Percentiles rank a stretch among this genome's conserved stretches.
Conservation (phyloP, 441 rosid genomes). For the Gossypium gossypioides region DNA sequence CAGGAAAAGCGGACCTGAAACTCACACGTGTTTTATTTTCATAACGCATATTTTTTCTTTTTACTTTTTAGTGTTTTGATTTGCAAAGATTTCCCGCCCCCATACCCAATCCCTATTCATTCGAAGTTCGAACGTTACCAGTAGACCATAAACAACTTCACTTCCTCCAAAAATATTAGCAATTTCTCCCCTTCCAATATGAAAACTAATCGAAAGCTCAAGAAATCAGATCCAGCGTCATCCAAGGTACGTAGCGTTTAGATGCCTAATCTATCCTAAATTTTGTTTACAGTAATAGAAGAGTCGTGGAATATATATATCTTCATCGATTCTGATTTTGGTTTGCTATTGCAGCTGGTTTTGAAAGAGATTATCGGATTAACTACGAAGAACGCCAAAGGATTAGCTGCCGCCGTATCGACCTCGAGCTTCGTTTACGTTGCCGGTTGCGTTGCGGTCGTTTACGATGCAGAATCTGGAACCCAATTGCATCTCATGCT, state of each 20-base stretch:
- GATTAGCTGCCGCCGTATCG: constrained; percentile 43
- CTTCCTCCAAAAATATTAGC: not conserved
- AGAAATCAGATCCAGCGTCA: constrained; percentile 34
- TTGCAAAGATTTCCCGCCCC: constrained; percentile 8
- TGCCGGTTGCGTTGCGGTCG: constrained; percentile 75
- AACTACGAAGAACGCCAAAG: constrained; percentile 54
- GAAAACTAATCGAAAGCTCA: constrained; percentile 42
- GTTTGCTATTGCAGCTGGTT: constrained; percentile 31
- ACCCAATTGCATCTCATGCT: constrained; percentile 58
- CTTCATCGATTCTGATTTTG: not conserved
- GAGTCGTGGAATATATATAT: not conserved
- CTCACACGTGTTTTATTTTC: not conserved
- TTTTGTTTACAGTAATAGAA: not conserved
- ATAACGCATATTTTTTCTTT: not conserved
- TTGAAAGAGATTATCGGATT: constrained; percentile 63
- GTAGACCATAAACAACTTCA: not conserved
- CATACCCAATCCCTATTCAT: not conserved
- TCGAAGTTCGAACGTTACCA: constrained; percentile 1
- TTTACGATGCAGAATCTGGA: constrained; percentile 41
- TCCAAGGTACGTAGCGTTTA: constrained; percentile 33
- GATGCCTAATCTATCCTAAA: not conserved
- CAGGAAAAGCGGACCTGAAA: not conserved
- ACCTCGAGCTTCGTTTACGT: constrained; percentile 45
- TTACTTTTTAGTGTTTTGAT: not conserved
- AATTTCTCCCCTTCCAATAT: constrained; percentile 15